Percentiles rank a stretch among this genome's conserved stretches.
Evolutionary conservation across 768 basidiomycete genomes (phyloP).

Genomic region (Hysterangium stoloniferum): DNA sequence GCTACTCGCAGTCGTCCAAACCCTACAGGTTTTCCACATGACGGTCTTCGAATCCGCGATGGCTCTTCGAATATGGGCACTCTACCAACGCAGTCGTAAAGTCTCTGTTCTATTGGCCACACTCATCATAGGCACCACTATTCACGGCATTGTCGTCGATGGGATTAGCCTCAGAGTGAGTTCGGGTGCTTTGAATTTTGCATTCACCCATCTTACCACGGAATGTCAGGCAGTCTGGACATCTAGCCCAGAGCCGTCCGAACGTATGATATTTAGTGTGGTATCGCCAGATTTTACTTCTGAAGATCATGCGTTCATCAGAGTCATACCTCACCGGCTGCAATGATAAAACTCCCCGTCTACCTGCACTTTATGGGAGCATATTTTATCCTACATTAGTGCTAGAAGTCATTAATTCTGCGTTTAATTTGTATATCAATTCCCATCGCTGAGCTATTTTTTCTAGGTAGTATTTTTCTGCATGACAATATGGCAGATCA

Average conservation of each 20-base stretch:
- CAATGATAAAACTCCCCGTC: neutral
- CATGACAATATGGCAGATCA: constrained; percentile 1
- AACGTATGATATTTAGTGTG: neutral
- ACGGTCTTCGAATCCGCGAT: neutral
- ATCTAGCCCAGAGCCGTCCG: neutral
- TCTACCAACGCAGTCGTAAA: neutral
- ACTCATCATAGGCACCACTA: neutral
- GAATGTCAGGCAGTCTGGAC: neutral
- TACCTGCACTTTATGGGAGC: neutral
- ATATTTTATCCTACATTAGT: neutral
- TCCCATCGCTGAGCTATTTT: too few species aligned
- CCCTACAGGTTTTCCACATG: neutral
- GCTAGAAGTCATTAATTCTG: neutral
- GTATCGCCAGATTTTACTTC: neutral
- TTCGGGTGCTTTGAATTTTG: neutral
- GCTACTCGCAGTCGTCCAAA: neutral
- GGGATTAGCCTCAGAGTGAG: neutral
- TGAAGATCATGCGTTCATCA: neutral
- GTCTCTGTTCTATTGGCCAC: neutral
- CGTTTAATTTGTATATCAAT: too few species aligned
- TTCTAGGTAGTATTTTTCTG: constrained; percentile 1
- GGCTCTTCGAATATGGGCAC: constrained; percentile 2
- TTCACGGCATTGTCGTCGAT: neutral
- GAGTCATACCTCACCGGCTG: neutral
- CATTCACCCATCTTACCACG: neutral